These are phyloP conservation scores for Lepiota venenata DNA, from an alignment of 768 basidiomycete genomes.

Conservation along the genomic window DNA sequence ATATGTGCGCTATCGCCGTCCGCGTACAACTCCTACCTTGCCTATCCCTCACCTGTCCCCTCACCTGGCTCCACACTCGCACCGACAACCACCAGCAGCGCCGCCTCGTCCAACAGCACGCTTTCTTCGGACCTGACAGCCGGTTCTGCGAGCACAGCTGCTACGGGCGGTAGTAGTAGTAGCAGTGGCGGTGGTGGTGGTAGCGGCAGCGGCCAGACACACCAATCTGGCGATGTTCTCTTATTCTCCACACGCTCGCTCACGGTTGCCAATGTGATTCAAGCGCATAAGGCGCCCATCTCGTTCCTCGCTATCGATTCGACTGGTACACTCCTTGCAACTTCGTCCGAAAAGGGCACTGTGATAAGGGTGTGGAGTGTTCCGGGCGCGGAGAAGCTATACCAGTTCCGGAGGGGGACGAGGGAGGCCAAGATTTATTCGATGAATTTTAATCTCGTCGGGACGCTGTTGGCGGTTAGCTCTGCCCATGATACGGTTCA, in stretches of 20 bases:
- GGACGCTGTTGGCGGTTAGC: constrained; percentile 84
- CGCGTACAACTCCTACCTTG: constrained; percentile 90
- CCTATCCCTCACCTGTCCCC: constrained; percentile 93
- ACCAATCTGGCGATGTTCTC: constrained; percentile 81
- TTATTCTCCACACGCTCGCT: constrained; percentile 92
- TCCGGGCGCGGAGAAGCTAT: constrained; percentile 89
- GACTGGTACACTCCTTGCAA: constrained; percentile 87
- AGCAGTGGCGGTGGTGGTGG: no score
- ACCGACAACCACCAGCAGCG: constrained; percentile 4
- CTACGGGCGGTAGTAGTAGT: constrained; percentile 14
- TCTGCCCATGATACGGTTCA: constrained; percentile 95
- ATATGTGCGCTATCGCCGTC: constrained; percentile 75
- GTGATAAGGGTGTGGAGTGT: constrained; percentile 94
- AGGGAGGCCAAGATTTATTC: constrained; percentile 84
- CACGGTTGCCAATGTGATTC: constrained; percentile 92
- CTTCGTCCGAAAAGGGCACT: constrained; percentile 92
- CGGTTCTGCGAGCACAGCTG: constrained; percentile 25
- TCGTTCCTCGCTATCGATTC: constrained; percentile 84
- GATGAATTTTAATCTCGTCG: constrained; percentile 76
- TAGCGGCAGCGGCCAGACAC: constrained; percentile 10
- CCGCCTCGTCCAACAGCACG: not conserved
- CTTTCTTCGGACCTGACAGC: constrained; percentile 13
- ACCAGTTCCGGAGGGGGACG: constrained; percentile 92
- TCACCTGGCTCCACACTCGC: constrained; percentile 66
- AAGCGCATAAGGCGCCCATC: constrained; percentile 94